phyloP scores from a whole-genome alignment of 345 rosid species.

The Kernera saxatilis region DNA sequence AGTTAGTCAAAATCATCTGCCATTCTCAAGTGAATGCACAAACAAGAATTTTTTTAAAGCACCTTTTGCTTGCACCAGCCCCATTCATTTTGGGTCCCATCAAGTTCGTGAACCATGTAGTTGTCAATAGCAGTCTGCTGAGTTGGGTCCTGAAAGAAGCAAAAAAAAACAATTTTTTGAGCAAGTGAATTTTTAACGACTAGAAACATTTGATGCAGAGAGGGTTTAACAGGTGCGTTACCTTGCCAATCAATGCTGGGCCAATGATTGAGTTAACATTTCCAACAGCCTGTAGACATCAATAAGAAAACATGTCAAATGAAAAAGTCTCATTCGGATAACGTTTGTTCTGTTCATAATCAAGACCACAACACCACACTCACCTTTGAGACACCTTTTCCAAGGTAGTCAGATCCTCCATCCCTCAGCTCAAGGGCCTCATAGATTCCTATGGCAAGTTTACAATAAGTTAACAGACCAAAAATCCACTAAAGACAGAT shows the following conservation, averaged over 20 bases:
- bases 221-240: constrained; percentile 1
- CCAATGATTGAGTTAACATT: constrained; percentile 75
- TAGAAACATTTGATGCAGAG: neutral
- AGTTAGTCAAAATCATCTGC: neutral
- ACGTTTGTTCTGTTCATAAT: neutral
- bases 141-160: constrained; percentile 67
- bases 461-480: neutral
- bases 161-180: neutral
- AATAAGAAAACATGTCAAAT: neutral
- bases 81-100: constrained; percentile 96
- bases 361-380: neutral
- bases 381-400: constrained; percentile 91
- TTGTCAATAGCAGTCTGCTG: constrained; percentile 75
- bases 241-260: constrained; percentile 92
- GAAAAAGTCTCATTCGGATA: neutral
- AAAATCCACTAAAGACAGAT: neutral
- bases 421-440: constrained; percentile 94
- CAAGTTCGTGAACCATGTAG: constrained; percentile 88
- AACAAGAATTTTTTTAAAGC: neutral
- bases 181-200: neutral
- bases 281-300: constrained; percentile 58
- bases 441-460: constrained; percentile 48
- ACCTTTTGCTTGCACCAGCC: constrained; percentile 99
- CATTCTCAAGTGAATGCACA: neutral
- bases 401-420: constrained; percentile 93